phyloP scores from a whole-genome alignment of 805 yeast genomes.

The Ogataea angusta region DNA sequence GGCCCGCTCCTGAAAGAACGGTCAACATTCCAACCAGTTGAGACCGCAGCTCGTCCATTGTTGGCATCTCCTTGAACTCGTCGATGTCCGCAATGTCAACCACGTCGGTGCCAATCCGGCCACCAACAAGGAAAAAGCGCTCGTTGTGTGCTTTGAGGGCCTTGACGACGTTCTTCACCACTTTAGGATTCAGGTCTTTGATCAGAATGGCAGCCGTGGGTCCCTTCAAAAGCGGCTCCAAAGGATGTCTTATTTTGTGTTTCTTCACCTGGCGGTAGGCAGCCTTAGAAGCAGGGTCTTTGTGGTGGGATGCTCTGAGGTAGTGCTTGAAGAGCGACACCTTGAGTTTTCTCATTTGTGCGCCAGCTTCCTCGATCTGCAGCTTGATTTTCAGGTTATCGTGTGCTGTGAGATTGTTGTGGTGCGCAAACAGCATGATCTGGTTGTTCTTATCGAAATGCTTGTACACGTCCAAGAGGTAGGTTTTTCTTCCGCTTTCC shows the following conservation, averaged over 20 bases:
- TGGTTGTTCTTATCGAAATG: conserved; percentile 63
- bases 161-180: conserved; percentile 60
- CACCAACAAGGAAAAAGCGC: conserved; percentile 79
- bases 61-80: conserved; percentile 70
- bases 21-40: conserved; percentile 82
- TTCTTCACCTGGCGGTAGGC: conserved; percentile 40
- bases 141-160: conserved; percentile 63
- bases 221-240: conserved; percentile 68
- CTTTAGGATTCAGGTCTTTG: conserved; percentile 65
- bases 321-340: conserved; percentile 71
- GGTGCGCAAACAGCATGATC: conserved; percentile 76
- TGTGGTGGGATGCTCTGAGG: conserved; percentile 62
- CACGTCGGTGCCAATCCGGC: conserved; percentile 64
- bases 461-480: conserved; percentile 75
- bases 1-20: conserved; percentile 84
- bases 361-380: conserved; percentile 65
- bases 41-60: conserved; percentile 66
- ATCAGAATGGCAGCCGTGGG: conserved; percentile 81
- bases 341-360: conserved; percentile 63
- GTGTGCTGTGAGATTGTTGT: conserved; percentile 68
- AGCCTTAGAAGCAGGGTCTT: conserved; percentile 68
- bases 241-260: conserved; percentile 56
- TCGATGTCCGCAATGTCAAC: conserved; percentile 51
- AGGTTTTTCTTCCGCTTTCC: conserved; percentile 76
- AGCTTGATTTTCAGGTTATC: conserved; percentile 66